Evolutionary conservation across 139 green algal species (phyloP), one percentile per base, ranked within the genome.

Genomic region (Pleodorina starrii): DNA sequence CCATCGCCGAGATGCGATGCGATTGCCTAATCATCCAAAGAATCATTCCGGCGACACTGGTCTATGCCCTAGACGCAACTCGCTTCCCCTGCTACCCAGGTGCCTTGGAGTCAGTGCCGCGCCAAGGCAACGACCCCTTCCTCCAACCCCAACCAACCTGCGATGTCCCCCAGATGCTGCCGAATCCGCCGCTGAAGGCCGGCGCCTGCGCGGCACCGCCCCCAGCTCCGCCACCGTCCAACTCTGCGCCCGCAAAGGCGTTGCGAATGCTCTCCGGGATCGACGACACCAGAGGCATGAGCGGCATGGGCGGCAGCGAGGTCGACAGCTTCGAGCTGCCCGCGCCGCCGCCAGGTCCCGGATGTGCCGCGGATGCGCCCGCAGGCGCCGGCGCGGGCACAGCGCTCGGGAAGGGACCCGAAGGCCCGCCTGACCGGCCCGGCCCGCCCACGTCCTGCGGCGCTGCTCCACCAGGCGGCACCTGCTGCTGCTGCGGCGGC

Each of bases 131-230:
- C n/a, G n/a, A n/a, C n/a, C n/a, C n/a, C n/a, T n/a, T 27, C 54
- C 54, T 7, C 54, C 54, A 66, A 66, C 54, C 54, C 50, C 54
- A 66, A 73, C 80, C 36, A 17, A 86, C 80, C 80, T 59, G 43
- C 2, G 80, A 27, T 0, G 59, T 66, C 12, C 81, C 81, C 81
- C 81, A 87, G 43, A 87, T 87, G 63, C 81, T 86, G 57, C 79
- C 59, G 40, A 85, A 72, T 5, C 76, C 35, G 48, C 72, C 43
- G 40, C 72, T 54, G 40, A 57, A 54, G 72, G 72, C 40, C 4
- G 32, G 68, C n/a, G 68, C 19, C 57, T 10, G 48, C 7, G 6
- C 71, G 27, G 7, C 76, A n/a, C 76, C 78, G 0, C 78, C 78
- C 11, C 11, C 50, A 36, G 32, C 76, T 11, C 9, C 0, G 19